Conservation (phyloP, 768 basidiomycete genomes). For the Psilocybe tampanensis region DNA sequence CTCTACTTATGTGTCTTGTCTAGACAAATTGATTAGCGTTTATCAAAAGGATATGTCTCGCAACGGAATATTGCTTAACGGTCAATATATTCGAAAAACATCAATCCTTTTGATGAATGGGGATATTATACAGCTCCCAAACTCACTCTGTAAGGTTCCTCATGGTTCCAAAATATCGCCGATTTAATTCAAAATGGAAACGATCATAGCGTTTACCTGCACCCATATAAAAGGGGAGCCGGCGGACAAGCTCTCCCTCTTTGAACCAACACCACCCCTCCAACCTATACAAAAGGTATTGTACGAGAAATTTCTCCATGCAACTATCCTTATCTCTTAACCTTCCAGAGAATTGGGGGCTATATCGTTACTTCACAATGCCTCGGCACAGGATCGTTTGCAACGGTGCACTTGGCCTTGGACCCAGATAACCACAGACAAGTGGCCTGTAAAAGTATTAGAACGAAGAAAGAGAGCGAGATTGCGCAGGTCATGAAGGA, state of each 20-base stretch:
- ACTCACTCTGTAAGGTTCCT: constrained; percentile 53
- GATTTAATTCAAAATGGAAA: neutral
- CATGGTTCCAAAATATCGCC: neutral
- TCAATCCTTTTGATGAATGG: constrained; percentile 79
- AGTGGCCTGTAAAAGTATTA: constrained; percentile 85
- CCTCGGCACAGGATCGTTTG: constrained; percentile 81
- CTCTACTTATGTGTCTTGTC: neutral
- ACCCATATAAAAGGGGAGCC: constrained; percentile 56
- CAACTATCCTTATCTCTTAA: no score
- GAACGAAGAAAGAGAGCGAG: constrained; percentile 60
- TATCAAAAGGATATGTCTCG: constrained; percentile 66
- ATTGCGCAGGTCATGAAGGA: constrained; percentile 73
- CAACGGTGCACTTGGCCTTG: constrained; percentile 78
- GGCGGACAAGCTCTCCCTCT: constrained; percentile 54
- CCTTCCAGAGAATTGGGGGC: constrained; percentile 55
- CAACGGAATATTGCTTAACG: constrained; percentile 76
- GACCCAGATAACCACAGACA: constrained; percentile 66
- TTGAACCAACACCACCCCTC: constrained; percentile 63
- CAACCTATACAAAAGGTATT: constrained; percentile 56
- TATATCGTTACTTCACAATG: constrained; percentile 80
- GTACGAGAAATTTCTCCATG: neutral
- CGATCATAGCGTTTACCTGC: constrained; percentile 63
- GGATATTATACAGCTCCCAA: constrained; percentile 68
- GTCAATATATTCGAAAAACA: constrained; percentile 63
- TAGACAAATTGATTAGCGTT: neutral